Conservation (phyloP, 768 basidiomycete species). For the Mrakia hoshinonis region DNA sequence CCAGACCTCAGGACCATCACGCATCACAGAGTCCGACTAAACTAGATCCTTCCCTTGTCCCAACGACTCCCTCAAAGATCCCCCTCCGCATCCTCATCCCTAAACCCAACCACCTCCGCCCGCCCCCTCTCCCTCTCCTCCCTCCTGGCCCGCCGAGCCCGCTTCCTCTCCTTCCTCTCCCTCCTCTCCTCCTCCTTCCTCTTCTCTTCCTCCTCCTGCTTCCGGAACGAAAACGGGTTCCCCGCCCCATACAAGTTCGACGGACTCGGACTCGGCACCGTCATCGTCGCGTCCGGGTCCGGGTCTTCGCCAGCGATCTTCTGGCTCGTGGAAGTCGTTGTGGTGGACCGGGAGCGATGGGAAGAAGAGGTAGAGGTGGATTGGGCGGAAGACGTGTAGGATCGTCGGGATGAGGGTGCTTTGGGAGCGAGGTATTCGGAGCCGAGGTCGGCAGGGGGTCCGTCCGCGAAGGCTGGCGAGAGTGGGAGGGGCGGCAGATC, state of each 20-base stretch:
- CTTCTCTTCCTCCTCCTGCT: background rate
- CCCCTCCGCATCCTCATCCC: background rate
- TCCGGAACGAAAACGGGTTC: background rate
- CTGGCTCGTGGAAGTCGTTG: background rate
- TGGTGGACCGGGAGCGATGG: background rate
- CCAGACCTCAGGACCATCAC: too few species aligned
- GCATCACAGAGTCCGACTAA: too few species aligned
- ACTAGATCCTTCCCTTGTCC: too few species aligned
- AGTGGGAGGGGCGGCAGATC: background rate
- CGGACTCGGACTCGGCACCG: background rate
- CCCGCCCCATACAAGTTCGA: background rate
- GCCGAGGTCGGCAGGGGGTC: background rate
- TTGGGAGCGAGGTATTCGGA: slow-evolving; percentile 2
- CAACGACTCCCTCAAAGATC: too few species aligned
- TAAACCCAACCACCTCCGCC: background rate
- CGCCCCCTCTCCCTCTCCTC: background rate
- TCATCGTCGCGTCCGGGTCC: background rate
- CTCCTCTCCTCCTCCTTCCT: slow-evolving; percentile 1
- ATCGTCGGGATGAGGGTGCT: background rate
- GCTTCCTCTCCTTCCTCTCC: background rate
- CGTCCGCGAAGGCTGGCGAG: background rate
- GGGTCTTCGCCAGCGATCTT: background rate
- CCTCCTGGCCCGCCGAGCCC: background rate
- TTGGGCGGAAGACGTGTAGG: background rate
- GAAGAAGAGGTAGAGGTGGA: background rate